Evolutionary conservation across 495 filamentous ascomycete species (phyloP).

Genomic region (Penicillium samsonianum): DNA sequence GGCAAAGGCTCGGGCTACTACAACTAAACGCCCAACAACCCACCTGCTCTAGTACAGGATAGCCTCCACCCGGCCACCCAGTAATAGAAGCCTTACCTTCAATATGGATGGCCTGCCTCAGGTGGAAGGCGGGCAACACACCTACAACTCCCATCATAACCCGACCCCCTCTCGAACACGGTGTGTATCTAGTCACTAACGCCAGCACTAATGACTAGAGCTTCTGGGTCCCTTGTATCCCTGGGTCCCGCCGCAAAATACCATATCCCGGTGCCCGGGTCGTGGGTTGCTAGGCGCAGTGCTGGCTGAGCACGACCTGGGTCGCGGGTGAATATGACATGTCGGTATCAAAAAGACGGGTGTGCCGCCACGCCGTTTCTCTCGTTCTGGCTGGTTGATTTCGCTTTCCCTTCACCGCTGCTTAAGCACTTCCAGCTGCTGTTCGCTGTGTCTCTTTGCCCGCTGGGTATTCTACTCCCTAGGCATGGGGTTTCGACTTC

Average conservation of each 20-base stretch:
- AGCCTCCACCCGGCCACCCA: background rate
- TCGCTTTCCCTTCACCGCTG: background rate
- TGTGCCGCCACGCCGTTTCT: background rate
- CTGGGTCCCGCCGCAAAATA: background rate
- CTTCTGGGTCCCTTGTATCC: background rate
- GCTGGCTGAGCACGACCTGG: slow-evolving; percentile 1
- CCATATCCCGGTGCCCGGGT: background rate
- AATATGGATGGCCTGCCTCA: background rate
- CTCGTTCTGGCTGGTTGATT: slow-evolving; percentile 8
- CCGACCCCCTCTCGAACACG: background rate
- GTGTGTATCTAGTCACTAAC: background rate
- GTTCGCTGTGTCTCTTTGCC: slow-evolving; percentile 1
- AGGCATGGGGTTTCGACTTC: background rate
- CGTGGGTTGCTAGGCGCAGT: background rate
- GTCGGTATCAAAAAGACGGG: background rate
- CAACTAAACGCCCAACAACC: background rate
- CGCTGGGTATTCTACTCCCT: background rate
- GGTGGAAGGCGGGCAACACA: background rate
- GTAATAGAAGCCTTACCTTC: background rate
- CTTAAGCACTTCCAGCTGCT: background rate
- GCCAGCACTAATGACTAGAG: background rate
- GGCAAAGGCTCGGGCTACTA: no score
- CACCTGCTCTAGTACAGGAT: no score
- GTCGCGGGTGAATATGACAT: slow-evolving; percentile 1
- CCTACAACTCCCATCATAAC: background rate